A percentile compares a stretch with the other conserved stretches of the same genome.
Conservation (phyloP, 345 rosid species). For the Dovyalis caffra region DNA sequence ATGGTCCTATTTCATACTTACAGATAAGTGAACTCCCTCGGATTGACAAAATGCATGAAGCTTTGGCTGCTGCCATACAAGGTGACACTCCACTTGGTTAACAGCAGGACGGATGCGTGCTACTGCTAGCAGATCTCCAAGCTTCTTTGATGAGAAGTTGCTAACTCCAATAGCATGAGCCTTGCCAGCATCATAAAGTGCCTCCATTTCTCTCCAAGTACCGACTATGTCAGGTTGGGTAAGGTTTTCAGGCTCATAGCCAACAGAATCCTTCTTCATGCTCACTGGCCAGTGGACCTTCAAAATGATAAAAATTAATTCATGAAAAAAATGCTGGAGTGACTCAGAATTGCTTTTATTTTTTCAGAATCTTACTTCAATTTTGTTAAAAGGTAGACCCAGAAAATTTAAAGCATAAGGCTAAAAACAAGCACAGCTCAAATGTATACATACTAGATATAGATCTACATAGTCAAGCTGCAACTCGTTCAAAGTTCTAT, state of each 20-base stretch:
- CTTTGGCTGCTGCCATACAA: constrained; percentile 54
- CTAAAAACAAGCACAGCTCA: too few relatives aligned
- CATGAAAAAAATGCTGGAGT: too few relatives aligned
- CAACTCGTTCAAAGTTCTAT: constrained; percentile 19
- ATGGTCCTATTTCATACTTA: constrained; percentile 27
- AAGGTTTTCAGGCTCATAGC: constrained; percentile 39
- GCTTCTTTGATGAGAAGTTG: constrained; percentile 57
- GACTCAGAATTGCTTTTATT: too few relatives aligned
- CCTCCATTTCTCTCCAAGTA: constrained; percentile 68
- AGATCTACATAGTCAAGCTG: constrained; percentile 23
- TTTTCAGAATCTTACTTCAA: neutral
- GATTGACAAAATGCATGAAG: constrained; percentile 56
- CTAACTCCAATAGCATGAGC: constrained; percentile 63
- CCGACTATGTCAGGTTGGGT: constrained; percentile 44
- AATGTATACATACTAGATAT: constrained; percentile 1
- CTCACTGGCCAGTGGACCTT: constrained; percentile 52
- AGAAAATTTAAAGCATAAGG: too few relatives aligned
- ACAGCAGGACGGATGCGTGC: constrained; percentile 34
- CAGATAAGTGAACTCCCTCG: constrained; percentile 58
- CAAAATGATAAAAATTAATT: too few relatives aligned
- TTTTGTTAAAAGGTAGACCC: too few relatives aligned
- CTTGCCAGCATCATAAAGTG: constrained; percentile 56
- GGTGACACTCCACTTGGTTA: constrained; percentile 63
- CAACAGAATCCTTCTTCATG: constrained; percentile 45
- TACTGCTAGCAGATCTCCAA: constrained; percentile 37